Percentiles rank a stretch among this genome's conserved stretches.
phyloP scores from a whole-genome alignment of 106 monocot genomes.

The Triglochin maritima region DNA sequence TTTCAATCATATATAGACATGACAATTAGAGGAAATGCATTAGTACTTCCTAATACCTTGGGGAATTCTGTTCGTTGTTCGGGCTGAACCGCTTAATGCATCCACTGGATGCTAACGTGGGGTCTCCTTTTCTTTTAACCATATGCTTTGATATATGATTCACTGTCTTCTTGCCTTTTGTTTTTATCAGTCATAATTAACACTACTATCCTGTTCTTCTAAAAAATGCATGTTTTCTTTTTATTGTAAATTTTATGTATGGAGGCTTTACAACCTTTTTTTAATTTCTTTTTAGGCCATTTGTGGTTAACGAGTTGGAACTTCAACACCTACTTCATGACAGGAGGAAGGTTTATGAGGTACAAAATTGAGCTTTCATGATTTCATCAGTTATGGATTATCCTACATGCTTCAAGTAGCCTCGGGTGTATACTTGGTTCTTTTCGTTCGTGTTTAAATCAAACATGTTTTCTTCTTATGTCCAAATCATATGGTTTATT shows the following conservation, averaged over 20 bases:
- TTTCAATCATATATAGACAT: too few relatives aligned
- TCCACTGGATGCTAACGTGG: background rate
- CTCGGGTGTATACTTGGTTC: background rate
- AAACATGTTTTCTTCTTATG: too few relatives aligned
- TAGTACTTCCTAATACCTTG: too few relatives aligned
- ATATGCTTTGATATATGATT: background rate
- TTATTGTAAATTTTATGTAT: background rate
- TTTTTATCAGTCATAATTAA: too few relatives aligned
- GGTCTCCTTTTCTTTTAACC: too few relatives aligned
- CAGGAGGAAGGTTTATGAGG: slow-evolving; percentile 97
- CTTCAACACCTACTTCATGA: slow-evolving; percentile 93
- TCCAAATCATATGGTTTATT: too few relatives aligned
- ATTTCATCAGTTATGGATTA: background rate
- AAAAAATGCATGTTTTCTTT: slow-evolving; percentile 1
- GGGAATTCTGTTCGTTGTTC: too few relatives aligned
- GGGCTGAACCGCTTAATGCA: background rate
- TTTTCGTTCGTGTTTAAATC: background rate
- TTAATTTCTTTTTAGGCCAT: slow-evolving; percentile 45
- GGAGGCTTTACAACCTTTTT: slow-evolving; percentile 1
- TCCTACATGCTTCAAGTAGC: background rate
- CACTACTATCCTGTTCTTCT: background rate
- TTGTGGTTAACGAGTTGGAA: slow-evolving; percentile 92
- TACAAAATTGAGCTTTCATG: slow-evolving; percentile 16
- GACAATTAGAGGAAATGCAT: too few relatives aligned
- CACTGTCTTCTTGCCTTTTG: too few relatives aligned